Evolutionary conservation across 78 protist species (phyloP).

Genomic region (Dictyostelium intermedium): DNA sequence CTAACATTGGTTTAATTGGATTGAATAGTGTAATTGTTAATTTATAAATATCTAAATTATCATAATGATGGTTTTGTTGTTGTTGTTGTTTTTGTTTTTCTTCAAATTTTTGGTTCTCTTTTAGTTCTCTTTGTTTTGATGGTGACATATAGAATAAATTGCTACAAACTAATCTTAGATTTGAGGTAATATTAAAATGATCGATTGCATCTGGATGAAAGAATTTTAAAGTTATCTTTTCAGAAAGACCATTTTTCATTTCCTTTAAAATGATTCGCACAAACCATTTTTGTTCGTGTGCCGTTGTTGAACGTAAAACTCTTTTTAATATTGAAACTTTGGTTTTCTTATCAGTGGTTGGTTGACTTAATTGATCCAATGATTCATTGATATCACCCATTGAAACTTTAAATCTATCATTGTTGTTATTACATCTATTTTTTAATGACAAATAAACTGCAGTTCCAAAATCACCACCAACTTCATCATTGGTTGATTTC

Average conservation of each 20-base stretch:
- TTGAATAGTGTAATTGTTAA: slow-evolving; percentile 44
- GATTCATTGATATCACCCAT: slow-evolving; percentile 73
- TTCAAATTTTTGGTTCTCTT: background rate
- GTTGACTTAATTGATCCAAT: slow-evolving; percentile 71
- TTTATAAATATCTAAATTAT: background rate
- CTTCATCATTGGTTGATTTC: background rate
- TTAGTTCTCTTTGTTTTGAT: background rate
- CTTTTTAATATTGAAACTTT: slow-evolving; percentile 59
- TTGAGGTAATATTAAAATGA: slow-evolving; percentile 49
- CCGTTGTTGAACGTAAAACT: slow-evolving; percentile 54
- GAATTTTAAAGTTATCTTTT: slow-evolving; percentile 48
- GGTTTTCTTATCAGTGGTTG: slow-evolving; percentile 14
- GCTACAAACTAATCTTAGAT: slow-evolving; percentile 30
- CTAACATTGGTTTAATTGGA: slow-evolving; percentile 94
- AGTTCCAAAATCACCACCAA: slow-evolving; percentile 86
- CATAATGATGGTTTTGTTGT: background rate
- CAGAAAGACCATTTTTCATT: slow-evolving; percentile 80
- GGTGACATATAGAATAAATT: slow-evolving; percentile 29
- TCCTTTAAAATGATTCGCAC: slow-evolving; percentile 89
- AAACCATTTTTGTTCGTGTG: slow-evolving; percentile 93
- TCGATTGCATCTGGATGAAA: slow-evolving; percentile 88
- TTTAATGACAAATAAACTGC: slow-evolving; percentile 70
- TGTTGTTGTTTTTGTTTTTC: background rate
- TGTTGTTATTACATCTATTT: slow-evolving; percentile 17
- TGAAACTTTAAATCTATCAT: slow-evolving; percentile 1